These are phyloP conservation scores for Chalciporus pseudorubinellus DNA, from an alignment of 768 basidiomycete genomes.

Conservation along the genomic window DNA sequence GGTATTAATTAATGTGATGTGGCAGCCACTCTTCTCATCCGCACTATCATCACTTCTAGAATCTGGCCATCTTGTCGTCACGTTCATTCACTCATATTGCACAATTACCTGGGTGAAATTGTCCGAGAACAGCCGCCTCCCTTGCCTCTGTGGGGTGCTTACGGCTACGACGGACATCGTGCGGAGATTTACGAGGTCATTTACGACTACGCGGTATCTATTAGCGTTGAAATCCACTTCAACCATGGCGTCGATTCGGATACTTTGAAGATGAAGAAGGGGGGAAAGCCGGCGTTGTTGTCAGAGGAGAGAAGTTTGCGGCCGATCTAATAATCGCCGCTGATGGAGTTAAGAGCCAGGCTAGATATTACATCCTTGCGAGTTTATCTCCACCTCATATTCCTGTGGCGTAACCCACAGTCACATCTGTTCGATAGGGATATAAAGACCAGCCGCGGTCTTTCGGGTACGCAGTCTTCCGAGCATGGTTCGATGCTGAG, in stretches of 20 bases:
- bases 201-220: conserved; percentile 16
- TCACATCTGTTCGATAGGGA: conserved; percentile 12
- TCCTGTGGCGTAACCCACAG: neutral
- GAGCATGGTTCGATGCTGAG: conserved; percentile 23
- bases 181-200: conserved; percentile 23
- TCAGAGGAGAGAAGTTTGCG: conserved; percentile 11
- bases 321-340: conserved; percentile 26
- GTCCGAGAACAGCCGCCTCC: conserved; percentile 17
- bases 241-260: conserved; percentile 12
- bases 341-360: conserved; percentile 23
- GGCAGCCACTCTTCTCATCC: conserved; percentile 7
- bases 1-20: conserved; percentile 15
- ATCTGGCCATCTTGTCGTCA: conserved; percentile 20
- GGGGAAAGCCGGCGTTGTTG: conserved; percentile 15
- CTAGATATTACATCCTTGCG: conserved; percentile 17
- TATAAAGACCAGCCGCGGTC: conserved; percentile 19
- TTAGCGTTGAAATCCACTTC: conserved; percentile 20
- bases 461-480: conserved; percentile 23
- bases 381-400: conserved; percentile 6
- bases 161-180: conserved; percentile 28
- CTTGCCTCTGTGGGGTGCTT: conserved; percentile 12
- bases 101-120: conserved; percentile 22
- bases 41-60: conserved; percentile 21
- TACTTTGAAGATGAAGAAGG: conserved; percentile 16
- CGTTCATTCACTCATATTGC: conserved; percentile 9